Evolutionary conservation across 768 basidiomycete genomes (phyloP).

Genomic region (Suillus brevipes): DNA sequence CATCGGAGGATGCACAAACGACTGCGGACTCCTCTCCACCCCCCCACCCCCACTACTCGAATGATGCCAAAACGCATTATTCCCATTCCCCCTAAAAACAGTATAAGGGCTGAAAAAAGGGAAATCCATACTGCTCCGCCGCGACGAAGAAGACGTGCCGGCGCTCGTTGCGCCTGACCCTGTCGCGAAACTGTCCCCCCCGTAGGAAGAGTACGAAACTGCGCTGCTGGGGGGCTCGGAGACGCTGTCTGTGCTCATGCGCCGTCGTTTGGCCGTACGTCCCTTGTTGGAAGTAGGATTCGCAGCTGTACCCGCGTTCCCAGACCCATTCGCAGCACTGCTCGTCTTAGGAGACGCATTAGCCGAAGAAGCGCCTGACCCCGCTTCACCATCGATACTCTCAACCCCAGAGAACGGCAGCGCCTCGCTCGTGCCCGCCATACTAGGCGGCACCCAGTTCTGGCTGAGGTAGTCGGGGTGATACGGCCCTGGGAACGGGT

Average conservation of each 20-base stretch:
- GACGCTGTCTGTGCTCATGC: constrained; percentile 63
- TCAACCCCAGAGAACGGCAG: constrained; percentile 56
- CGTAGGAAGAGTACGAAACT: constrained; percentile 60
- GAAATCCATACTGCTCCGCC: constrained; percentile 63
- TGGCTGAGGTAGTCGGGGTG: constrained; percentile 71
- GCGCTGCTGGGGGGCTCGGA: constrained; percentile 61
- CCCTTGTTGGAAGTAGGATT: too few species aligned
- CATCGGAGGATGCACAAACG: constrained; percentile 69
- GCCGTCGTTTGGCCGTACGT: constrained; percentile 62
- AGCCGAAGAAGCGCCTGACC: constrained; percentile 4
- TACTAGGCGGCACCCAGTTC: constrained; percentile 38
- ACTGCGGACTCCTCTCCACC: constrained; percentile 52
- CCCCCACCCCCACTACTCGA: constrained; percentile 72
- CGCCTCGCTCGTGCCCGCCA: constrained; percentile 39
- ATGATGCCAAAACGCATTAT: constrained; percentile 74
- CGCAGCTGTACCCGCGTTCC: too few species aligned
- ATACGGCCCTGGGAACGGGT: constrained; percentile 68
- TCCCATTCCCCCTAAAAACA: constrained; percentile 56
- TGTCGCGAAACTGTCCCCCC: constrained; percentile 46
- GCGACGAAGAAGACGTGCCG: constrained; percentile 48
- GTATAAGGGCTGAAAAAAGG: constrained; percentile 59
- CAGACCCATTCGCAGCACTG: constrained; percentile 7
- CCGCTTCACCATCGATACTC: constrained; percentile 42
- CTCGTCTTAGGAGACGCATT: constrained; percentile 1
- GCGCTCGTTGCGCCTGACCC: constrained; percentile 53